Evolutionary conservation across 345 rosid species (phyloP), one percentile per base, ranked within the genome.

Genomic region (Draba incana): DNA sequence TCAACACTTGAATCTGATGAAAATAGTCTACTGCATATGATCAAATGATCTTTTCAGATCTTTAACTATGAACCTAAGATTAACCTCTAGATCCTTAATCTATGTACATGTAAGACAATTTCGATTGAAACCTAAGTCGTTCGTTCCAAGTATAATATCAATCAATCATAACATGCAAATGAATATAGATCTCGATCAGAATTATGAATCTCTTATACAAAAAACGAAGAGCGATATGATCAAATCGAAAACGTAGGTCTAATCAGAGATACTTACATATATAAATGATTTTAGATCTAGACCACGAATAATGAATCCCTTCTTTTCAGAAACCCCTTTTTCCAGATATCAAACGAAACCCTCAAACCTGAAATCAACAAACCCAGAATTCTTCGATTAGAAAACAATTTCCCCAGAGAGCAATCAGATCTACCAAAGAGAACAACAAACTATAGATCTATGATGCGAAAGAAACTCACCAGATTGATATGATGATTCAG

Each of bases 311-410:
- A 37, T 20, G 64, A 38, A 66, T 45, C 9, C 42, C 44, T 52
- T 60, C 2, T 10, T 70, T 2, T 9, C 68, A 30, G 54, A 70
- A 30, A 61, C 55, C 37, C 68, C 50, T 46, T 20, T 66, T 4
- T 28, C 74, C 68, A 74, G 64, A 67, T 67, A 67, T 6, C 69
- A 75, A 64, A 64, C 33, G 64, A 57, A 64, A 64, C 64, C 25
- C 71, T 72, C 65, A 72, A 68, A 75, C 70, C 78, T 68, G 74
- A 54, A n/a, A 68, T 45, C 25, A 6, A 8, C 12, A 57, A 31
- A 9, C 6, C 56, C 39, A 35, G 45, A 66, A 15, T 35, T 47
- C 8, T n/a, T 5, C 59, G 16, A 35, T 52, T 6, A 23, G 33
- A 35, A 28, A 55, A 14, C 47, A 50, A 39, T 8, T 30, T 16